A percentile compares a stretch with the other conserved stretches of the same genome.
phyloP scores from a whole-genome alignment of 2,329 filamentous ascomycete species.

The Colletotrichum australisinense region DNA sequence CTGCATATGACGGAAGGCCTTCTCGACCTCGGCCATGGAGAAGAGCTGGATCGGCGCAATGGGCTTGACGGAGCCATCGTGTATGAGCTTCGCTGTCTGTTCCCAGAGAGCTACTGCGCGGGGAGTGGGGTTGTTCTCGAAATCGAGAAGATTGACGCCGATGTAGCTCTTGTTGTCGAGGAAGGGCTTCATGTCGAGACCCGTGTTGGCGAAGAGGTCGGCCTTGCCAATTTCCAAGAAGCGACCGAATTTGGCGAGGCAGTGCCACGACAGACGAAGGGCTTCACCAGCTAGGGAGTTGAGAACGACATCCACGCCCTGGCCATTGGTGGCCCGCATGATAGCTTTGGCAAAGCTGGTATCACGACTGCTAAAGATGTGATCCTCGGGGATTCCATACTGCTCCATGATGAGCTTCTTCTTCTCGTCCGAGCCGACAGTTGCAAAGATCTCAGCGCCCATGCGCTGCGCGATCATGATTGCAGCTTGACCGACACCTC shows the following conservation, averaged over 20 bases:
- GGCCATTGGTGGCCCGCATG: slow-evolving; percentile 41
- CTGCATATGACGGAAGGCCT: slow-evolving; percentile 51
- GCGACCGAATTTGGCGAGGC: slow-evolving; percentile 55
- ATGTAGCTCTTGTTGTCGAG: slow-evolving; percentile 58
- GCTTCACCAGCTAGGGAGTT: slow-evolving; percentile 57
- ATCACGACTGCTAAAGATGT: slow-evolving; percentile 44
- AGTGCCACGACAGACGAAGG: slow-evolving; percentile 55
- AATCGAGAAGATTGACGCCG: slow-evolving; percentile 53
- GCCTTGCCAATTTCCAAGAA: slow-evolving; percentile 58
- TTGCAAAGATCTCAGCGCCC: slow-evolving; percentile 55
- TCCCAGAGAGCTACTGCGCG: slow-evolving; percentile 41
- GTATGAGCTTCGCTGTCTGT: slow-evolving; percentile 37
- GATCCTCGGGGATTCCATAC: slow-evolving; percentile 41
- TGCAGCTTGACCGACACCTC: slow-evolving; percentile 52
- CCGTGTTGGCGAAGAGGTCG: slow-evolving; percentile 51
- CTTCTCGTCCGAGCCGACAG: slow-evolving; percentile 47
- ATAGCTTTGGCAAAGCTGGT: slow-evolving; percentile 45
- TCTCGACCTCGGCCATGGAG: slow-evolving; percentile 39
- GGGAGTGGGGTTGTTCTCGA: slow-evolving; percentile 39
- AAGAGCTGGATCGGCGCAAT: slow-evolving; percentile 45
- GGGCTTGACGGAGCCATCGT: slow-evolving; percentile 37
- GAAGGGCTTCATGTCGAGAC: slow-evolving; percentile 60
- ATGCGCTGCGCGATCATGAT: slow-evolving; percentile 51
- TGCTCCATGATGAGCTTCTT: slow-evolving; percentile 41
- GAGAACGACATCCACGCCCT: slow-evolving; percentile 50